Evolutionary conservation across 148 eudicot species (phyloP), one percentile per base, ranked within the genome.

Genomic region (Camellia lanceoleosa): DNA sequence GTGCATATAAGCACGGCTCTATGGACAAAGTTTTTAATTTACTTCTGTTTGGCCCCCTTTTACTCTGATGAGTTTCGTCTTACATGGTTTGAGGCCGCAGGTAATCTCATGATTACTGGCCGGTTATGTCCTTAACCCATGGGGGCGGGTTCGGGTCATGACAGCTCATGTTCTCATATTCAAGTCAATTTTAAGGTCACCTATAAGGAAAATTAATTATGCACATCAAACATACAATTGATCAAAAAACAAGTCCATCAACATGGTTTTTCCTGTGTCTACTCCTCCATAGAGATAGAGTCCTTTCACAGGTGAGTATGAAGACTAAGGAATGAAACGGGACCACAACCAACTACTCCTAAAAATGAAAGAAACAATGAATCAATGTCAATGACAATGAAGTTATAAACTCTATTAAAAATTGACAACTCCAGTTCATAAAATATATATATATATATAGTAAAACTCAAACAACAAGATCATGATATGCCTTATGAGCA

Each of bases 251-350:
- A 95, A 84, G 85, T 95, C 99, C 99, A 95, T 95, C 83, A 95
- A 86, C 99, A 95, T 95, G 76, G 99, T 93, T 83, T 95, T 95
- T 52, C 99, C 97, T 10, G 99, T 95, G 79, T 97, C 99, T 49
- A 93, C 99, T 75, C 99, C 98, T 78, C 97, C 97, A 79, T 90
- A 90, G 7, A 93, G 92, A 79, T 93, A 93, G 44, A 95, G 90
- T 76, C 97, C 97, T 85, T 84, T 91, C 71, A 95, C 96, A 4
- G 99, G 99, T 46, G 98, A 85, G 79, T 85, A 76, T 13, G 92
- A 89, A 55, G 90, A 78, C 71, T 91, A 94, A 52, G 96, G 94
- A 76, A 88, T 89, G 62, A 95, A 86, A 80, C 92, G 97, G 38
- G 94, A 86, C 97, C 94, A 95, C 54, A 90, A 81, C 98, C 98